Conservation (phyloP, 495 filamentous ascomycete genomes). For the Neohortaea acidophila region DNA sequence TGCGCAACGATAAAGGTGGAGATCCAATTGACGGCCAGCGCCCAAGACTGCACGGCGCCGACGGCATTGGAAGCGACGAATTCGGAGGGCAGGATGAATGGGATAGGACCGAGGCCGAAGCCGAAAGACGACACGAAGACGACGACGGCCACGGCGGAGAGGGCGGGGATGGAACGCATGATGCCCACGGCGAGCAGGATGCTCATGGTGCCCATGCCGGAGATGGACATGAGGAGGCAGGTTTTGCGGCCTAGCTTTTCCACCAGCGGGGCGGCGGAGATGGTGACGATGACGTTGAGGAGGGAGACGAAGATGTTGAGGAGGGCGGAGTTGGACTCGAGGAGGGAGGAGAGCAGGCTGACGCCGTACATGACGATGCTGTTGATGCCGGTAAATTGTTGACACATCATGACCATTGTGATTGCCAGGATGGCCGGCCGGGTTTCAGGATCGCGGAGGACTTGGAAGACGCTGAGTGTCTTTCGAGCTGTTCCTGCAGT, state of each 20-base stretch:
- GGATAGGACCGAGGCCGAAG: constrained; percentile 81
- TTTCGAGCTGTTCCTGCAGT: constrained; percentile 6
- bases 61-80: constrained; percentile 79
- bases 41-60: constrained; percentile 73
- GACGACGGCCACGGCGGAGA: constrained; percentile 67
- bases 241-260: constrained; percentile 76
- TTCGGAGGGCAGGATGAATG: constrained; percentile 83
- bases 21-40: constrained; percentile 72
- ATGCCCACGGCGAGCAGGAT: constrained; percentile 65
- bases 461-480: constrained; percentile 49
- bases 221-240: constrained; percentile 63
- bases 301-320: constrained; percentile 73
- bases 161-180: constrained; percentile 43
- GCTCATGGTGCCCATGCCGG: constrained; percentile 66
- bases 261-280: constrained; percentile 62
- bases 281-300: constrained; percentile 72
- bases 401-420: constrained; percentile 77
- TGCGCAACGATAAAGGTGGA: constrained; percentile 85
- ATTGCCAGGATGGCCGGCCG: constrained; percentile 72
- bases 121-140: constrained; percentile 81
- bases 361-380: constrained; percentile 98
- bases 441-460: constrained; percentile 47
- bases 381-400: constrained; percentile 75
- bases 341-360: constrained; percentile 58
- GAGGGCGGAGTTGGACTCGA: constrained; percentile 60